Base-by-base conservation (phyloP, 2,329 filamentous ascomycete genomes). In the Ceratocystis alfenasii region DNA sequence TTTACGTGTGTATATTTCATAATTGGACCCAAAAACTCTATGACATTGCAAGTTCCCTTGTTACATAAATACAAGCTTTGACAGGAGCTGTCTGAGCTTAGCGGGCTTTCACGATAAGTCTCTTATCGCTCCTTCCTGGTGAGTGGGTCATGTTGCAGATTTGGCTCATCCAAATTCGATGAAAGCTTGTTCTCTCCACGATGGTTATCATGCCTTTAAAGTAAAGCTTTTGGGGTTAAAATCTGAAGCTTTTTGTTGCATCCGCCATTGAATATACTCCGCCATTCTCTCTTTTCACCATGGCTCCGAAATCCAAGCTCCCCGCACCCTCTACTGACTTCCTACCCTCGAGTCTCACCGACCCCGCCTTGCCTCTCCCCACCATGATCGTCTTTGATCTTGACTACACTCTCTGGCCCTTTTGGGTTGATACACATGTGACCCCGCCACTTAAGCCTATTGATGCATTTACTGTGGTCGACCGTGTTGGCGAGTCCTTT, bases 321-420 rank as follows among this genome's bases (percentile, higher is more conserved):
- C 65, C 70, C 62, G 46, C 71, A 2, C 48, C 68, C 33, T 67
- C 70, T 65, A 59, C 68, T 61, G 67, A 69, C 65, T 65, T 67
- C 64, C 72, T 76, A 33, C 79, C 80, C 3, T 44, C 73, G 25
- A 77, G 79, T 70, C 78, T 83, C 46, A 72, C 74, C 70, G 79
- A 83, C 74, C 76, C 84, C 53, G 64, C 70, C 15, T 82, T 85
- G 0, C 89, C 90, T 0, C 82, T 96, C 1, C 92, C 92, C 0
- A 85, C 87, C 68, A 81, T 96, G 70, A 82, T 97, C 71, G 89
- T 94, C 69, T 96, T 97, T 77, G 94, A 97, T 75, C 84, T 97
- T 69, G 93, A 97, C 80, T 97, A 96, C 80, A 97, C 94, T 0
- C 81, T 97, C n/a, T 97, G 93, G 94, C 91, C 92, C 3, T 96